A percentile compares a stretch with the other conserved stretches of the same genome.
Evolutionary conservation across 2,329 filamentous ascomycete genomes (phyloP).

Genomic region (Calonectria multiphialidica): DNA sequence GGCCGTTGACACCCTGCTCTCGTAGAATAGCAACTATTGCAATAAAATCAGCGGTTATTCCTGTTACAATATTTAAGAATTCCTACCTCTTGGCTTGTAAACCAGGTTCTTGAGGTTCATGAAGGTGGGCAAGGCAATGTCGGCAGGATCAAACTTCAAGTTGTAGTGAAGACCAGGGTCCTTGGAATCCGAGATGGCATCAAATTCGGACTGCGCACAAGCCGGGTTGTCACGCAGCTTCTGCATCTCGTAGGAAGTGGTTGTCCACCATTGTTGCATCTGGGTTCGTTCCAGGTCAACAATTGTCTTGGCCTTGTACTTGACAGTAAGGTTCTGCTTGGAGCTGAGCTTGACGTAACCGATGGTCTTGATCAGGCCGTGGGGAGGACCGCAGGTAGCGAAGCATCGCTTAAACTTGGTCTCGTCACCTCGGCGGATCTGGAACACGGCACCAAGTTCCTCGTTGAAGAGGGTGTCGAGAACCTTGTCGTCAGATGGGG

Average conservation of each 20-base stretch:
- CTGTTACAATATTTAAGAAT: conserved; percentile 15
- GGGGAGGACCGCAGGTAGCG: conserved; percentile 87
- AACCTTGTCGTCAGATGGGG: conserved; percentile 72
- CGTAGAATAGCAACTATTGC: conserved; percentile 90
- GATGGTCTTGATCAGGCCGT: conserved; percentile 85
- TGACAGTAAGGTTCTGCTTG: conserved; percentile 83
- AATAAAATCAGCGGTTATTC: conserved; percentile 63
- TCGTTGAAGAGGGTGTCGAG: conserved; percentile 92
- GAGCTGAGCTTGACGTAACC: conserved; percentile 77
- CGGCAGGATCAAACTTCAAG: conserved; percentile 82
- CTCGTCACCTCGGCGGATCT: conserved; percentile 88
- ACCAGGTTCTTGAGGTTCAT: conserved; percentile 63
- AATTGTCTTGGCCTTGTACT: conserved; percentile 76
- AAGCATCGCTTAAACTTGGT: conserved; percentile 90
- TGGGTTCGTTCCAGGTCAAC: conserved; percentile 76
- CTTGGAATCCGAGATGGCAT: conserved; percentile 77
- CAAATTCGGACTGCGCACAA: conserved; percentile 87
- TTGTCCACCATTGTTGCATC: conserved; percentile 90
- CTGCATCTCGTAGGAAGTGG: conserved; percentile 93
- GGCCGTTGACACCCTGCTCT: conserved; percentile 95
- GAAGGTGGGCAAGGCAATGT: conserved; percentile 76
- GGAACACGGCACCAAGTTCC: conserved; percentile 95
- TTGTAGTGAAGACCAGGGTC: conserved; percentile 90
- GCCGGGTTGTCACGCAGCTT: conserved; percentile 87
- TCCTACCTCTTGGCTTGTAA: conserved; percentile 63